Conservation (phyloP, 352 stramenopile species). For the Phytophthora uliginosa region DNA sequence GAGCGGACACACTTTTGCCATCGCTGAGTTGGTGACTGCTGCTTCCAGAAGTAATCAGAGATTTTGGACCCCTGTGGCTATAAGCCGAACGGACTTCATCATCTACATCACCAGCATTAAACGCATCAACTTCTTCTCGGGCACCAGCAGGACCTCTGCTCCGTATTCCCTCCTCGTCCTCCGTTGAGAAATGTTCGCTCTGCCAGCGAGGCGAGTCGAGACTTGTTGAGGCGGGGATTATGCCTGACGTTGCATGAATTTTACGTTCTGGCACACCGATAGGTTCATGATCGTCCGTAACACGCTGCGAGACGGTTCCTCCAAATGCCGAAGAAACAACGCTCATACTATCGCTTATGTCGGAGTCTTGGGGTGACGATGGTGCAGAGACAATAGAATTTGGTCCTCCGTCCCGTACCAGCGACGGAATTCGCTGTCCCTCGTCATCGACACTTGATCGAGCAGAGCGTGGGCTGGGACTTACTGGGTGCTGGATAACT, state of each 20-base stretch:
- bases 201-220: slow-evolving; percentile 30
- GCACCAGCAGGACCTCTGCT: background rate
- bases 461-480: slow-evolving; percentile 26
- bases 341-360: slow-evolving; percentile 34
- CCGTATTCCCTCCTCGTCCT: slow-evolving; percentile 23
- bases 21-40: slow-evolving; percentile 21
- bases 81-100: slow-evolving; percentile 15
- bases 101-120: slow-evolving; percentile 16
- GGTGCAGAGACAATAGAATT: slow-evolving; percentile 19
- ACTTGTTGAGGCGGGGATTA: background rate
- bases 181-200: slow-evolving; percentile 18
- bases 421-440: slow-evolving; percentile 3
- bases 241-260: background rate
- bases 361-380: slow-evolving; percentile 30
- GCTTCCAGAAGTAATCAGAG: slow-evolving; percentile 17
- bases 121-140: slow-evolving; percentile 15
- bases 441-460: slow-evolving; percentile 33
- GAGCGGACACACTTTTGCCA: slow-evolving; percentile 15
- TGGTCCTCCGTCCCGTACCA: slow-evolving; percentile 12
- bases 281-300: slow-evolving; percentile 17
- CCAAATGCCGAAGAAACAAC: slow-evolving; percentile 31
- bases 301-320: slow-evolving; percentile 15
- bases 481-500: slow-evolving; percentile 18
- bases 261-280: slow-evolving; percentile 16
- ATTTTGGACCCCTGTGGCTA: slow-evolving; percentile 20